Conservation (phyloP, 2,329 filamentous ascomycete species). For the Xenoacremonium recifei region DNA sequence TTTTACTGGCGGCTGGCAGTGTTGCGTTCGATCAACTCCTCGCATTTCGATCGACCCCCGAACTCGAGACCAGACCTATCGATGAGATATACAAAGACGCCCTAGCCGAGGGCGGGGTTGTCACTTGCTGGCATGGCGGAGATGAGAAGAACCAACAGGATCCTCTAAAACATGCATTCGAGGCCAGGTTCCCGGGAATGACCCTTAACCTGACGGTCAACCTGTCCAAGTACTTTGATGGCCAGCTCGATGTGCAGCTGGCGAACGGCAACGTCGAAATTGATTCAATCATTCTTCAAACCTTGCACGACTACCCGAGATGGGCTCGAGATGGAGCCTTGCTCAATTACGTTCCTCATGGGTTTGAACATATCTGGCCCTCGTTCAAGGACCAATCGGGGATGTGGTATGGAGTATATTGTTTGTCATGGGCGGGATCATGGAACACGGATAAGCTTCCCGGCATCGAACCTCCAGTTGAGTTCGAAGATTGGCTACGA, state of each 20-base stretch:
- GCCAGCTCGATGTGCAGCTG: slow-evolving; percentile 43
- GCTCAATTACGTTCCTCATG: slow-evolving; percentile 43
- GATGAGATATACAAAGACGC: slow-evolving; percentile 50
- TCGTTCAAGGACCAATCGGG: slow-evolving; percentile 37
- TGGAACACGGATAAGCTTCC: slow-evolving; percentile 33
- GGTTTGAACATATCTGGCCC: slow-evolving; percentile 38
- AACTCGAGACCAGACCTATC: slow-evolving; percentile 40
- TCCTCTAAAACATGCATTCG: slow-evolving; percentile 39
- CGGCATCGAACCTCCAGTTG: slow-evolving; percentile 29
- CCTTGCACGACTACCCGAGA: slow-evolving; percentile 45
- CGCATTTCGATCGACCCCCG: slow-evolving; percentile 13
- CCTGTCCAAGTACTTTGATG: slow-evolving; percentile 53
- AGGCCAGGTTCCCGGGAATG: slow-evolving; percentile 44
- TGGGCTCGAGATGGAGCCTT: slow-evolving; percentile 45
- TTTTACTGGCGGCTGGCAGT: too few species aligned
- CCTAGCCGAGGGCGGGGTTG: slow-evolving; percentile 42
- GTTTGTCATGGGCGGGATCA: not conserved
- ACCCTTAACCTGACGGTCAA: slow-evolving; percentile 53
- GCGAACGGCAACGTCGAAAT: slow-evolving; percentile 31
- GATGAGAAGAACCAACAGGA: slow-evolving; percentile 41
- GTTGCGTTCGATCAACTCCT: not conserved
- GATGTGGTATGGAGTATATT: slow-evolving; percentile 32
- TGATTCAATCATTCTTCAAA: slow-evolving; percentile 47
- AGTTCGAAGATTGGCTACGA: slow-evolving; percentile 42
- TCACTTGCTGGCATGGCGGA: slow-evolving; percentile 46